phyloP scores from a whole-genome alignment of 306 rosid species.

The Sesbania bispinosa region DNA sequence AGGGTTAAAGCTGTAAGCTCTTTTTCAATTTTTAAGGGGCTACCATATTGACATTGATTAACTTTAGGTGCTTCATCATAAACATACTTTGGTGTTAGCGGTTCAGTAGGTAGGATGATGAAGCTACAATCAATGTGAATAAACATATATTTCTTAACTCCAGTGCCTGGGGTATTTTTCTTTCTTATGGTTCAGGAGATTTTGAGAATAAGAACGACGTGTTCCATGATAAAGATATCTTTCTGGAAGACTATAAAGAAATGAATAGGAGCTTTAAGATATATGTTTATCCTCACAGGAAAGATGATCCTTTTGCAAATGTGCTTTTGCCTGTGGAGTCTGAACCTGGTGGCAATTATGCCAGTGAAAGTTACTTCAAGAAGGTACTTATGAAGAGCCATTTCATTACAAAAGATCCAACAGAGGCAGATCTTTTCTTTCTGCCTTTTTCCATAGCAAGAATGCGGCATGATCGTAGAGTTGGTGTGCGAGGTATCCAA shows the following conservation, averaged over 20 bases:
- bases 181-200: slow-evolving; percentile 42
- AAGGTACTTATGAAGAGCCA: slow-evolving; percentile 56
- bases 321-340: slow-evolving; percentile 56
- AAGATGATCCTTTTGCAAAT: slow-evolving; percentile 63
- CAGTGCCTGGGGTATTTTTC: slow-evolving; percentile 1
- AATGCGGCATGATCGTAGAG: slow-evolving; percentile 60
- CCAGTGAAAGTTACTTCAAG: slow-evolving; percentile 90
- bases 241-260: slow-evolving; percentile 66
- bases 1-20: background rate
- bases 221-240: slow-evolving; percentile 63
- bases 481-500: slow-evolving; percentile 67
- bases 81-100: background rate
- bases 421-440: slow-evolving; percentile 72
- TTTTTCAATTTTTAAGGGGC: background rate
- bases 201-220: slow-evolving; percentile 39
- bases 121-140: slow-evolving; percentile 1
- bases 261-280: slow-evolving; percentile 81
- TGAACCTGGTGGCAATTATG: slow-evolving; percentile 80
- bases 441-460: slow-evolving; percentile 82
- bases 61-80: background rate
- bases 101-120: slow-evolving; percentile 12
- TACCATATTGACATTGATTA: background rate
- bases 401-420: slow-evolving; percentile 59
- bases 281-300: slow-evolving; percentile 78
- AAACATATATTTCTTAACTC: slow-evolving; percentile 9